Percentiles rank a stretch among this genome's conserved stretches.
These are phyloP conservation scores for Pyrenochaeta sp. DNA, from an alignment of 2,329 filamentous ascomycete genomes.

Conservation along the genomic window DNA sequence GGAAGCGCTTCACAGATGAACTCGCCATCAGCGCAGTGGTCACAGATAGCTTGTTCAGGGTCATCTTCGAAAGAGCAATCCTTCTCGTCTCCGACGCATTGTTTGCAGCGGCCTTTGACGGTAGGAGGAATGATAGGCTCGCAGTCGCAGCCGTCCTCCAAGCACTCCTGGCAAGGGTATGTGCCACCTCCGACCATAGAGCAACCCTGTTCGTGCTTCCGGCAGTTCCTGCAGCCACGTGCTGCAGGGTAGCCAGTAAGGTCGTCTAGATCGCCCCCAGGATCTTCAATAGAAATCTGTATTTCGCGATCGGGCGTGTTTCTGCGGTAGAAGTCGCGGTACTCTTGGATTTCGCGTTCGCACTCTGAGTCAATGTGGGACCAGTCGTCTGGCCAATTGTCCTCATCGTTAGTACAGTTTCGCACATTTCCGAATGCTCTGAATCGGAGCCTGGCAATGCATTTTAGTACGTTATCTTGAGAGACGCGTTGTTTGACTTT, in stretches of 20 bases:
- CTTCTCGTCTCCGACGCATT: slow-evolving; percentile 24
- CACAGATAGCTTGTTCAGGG: slow-evolving; percentile 25
- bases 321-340: slow-evolving; percentile 10
- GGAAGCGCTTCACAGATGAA: slow-evolving; percentile 24
- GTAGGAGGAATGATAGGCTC: slow-evolving; percentile 41
- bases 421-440: slow-evolving; percentile 24
- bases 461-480: slow-evolving; percentile 19
- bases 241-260: slow-evolving; percentile 44
- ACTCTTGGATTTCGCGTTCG: slow-evolving; percentile 16
- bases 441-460: slow-evolving; percentile 27
- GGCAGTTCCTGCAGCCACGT: slow-evolving; percentile 48
- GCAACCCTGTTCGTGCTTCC: slow-evolving; percentile 27
- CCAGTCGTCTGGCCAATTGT: slow-evolving; percentile 40
- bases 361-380: slow-evolving; percentile 29
- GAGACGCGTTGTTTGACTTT: slow-evolving; percentile 12
- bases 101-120: slow-evolving; percentile 45
- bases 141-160: slow-evolving; percentile 34
- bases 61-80: slow-evolving; percentile 34
- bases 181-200: slow-evolving; percentile 37
- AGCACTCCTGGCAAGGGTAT: slow-evolving; percentile 38
- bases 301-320: slow-evolving; percentile 16
- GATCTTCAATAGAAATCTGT: slow-evolving; percentile 36
- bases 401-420: slow-evolving; percentile 32
- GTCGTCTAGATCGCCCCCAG: slow-evolving; percentile 30
- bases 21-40: slow-evolving; percentile 25